phyloP scores from a whole-genome alignment of 495 filamentous ascomycete species.

The Jackrogersella multiformis region DNA sequence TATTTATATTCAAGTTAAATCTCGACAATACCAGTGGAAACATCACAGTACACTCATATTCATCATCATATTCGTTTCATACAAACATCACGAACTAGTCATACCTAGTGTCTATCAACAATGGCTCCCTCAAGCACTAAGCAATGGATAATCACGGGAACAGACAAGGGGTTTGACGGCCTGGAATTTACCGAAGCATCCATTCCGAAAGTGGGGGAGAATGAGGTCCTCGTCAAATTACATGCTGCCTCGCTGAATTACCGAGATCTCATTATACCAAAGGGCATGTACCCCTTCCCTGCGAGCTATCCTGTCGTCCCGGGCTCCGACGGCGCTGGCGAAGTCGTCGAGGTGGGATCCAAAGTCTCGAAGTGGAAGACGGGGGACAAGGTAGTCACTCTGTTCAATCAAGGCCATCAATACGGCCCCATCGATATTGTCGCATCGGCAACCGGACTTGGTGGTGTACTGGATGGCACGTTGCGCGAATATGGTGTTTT shows the following conservation, averaged over 20 bases:
- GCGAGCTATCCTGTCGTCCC: conserved; percentile 67
- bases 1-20: not conserved
- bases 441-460: conserved; percentile 66
- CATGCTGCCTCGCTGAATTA: conserved; percentile 83
- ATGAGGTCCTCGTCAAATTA: conserved; percentile 80
- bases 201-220: conserved; percentile 70
- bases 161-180: conserved; percentile 66
- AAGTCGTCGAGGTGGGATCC: conserved; percentile 72
- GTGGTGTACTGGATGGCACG: conserved; percentile 75
- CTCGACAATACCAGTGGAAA: not conserved
- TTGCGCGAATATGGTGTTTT: conserved; percentile 77
- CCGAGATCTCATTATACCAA: conserved; percentile 80
- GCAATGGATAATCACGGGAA: conserved; percentile 70
- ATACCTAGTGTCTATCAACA: not conserved
- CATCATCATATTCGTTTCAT: no score
- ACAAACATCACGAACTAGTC: not conserved
- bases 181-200: conserved; percentile 63
- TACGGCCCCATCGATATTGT: conserved; percentile 62
- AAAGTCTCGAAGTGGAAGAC: conserved; percentile 72
- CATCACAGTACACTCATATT: not conserved
- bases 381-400: conserved; percentile 76
- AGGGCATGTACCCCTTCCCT: conserved; percentile 75
- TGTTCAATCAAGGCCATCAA: conserved; percentile 83
- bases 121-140: conserved; percentile 62
- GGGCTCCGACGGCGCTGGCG: conserved; percentile 81